Evolutionary conservation across 1,284 basidiomycete genomes (phyloP), one percentile per base, ranked within the genome.

Genomic region (Abortiporus biennis): DNA sequence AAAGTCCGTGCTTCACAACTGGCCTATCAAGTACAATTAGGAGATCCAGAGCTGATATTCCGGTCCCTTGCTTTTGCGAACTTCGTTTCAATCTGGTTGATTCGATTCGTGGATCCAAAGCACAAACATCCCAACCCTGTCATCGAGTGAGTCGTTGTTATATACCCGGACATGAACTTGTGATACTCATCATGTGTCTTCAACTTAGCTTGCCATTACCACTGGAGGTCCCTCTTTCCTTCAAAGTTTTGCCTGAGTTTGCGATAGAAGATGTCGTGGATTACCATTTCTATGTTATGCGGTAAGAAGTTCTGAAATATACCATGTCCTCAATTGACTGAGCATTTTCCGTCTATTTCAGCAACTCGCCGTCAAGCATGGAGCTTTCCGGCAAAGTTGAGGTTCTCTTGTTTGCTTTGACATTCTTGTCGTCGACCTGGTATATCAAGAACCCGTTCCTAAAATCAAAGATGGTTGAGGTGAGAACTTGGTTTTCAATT

Each of bases 371-470:
- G 0, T 79, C 91, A 42, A 86, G 85, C 42, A 76, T 97, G 25
- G 85, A 90, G 47, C 63, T 89, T 35, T 72, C 86, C 0, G 90
- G 92, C 43, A 87, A 91, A 66, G 80, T 82, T 21, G 93, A 94
- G 53, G 68, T 99, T n/a, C 71, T 98, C 50, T 78, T 83, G 0
- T 99, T 98, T 64, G 78, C 84, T 29, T 72, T 98, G 51, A 92
- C 90, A 0, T 98, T 98, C 75, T 69, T 99, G 43, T 85, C 88
- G 5, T 96, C 92, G 4, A 91, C 90, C 0, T 91, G 88, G 79
- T 98, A 95, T 61, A 93, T 99, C 69, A 97, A 96, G 69, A 99
- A 99, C 53, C 96, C 96, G 0, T 98, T 96, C 73, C 64, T 99
- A 53, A 98, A 97, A 64, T 84, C 92, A n/a, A 97, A 99, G 65